Percentiles rank a stretch among this genome's conserved stretches.
These are phyloP conservation scores for Aphanomyces invadans DNA, from an alignment of 352 stramenopile species.

Conservation along the genomic window DNA sequence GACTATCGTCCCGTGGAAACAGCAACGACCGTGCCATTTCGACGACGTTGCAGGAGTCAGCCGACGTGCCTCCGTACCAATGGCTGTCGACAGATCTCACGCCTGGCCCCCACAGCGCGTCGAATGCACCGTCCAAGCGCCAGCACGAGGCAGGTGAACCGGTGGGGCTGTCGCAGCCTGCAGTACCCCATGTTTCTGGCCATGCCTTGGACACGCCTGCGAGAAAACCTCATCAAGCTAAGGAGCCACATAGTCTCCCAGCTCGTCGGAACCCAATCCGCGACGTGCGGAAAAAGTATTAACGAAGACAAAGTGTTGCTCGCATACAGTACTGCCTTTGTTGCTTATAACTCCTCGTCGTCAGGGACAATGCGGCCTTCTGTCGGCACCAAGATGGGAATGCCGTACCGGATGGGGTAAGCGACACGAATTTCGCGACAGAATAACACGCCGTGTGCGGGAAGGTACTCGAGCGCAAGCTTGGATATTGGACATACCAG, in stretches of 20 bases:
- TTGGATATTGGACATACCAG: slow-evolving; percentile 83
- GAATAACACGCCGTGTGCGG: slow-evolving; percentile 47
- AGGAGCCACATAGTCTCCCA: slow-evolving; percentile 35
- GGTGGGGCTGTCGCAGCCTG: no score
- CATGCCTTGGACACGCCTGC: slow-evolving; percentile 48
- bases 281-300: slow-evolving; percentile 60
- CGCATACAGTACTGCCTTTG: not conserved
- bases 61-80: not conserved
- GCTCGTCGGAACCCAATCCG: slow-evolving; percentile 69
- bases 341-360: not conserved
- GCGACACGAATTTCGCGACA: slow-evolving; percentile 76
- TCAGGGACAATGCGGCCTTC: slow-evolving; percentile 63
- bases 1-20: no score
- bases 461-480: slow-evolving; percentile 65
- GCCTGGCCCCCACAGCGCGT: not conserved
- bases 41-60: not conserved
- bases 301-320: slow-evolving; percentile 24
- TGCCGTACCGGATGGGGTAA: slow-evolving; percentile 71
- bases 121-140: not conserved
- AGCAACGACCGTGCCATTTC: no score
- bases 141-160: slow-evolving; percentile 26
- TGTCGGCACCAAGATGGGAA: slow-evolving; percentile 62
- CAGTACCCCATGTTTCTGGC: no score
- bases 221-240: slow-evolving; percentile 69
- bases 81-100: not conserved